Evolutionary conservation across 345 rosid species (phyloP).

Genomic region (Brassica cretica): DNA sequence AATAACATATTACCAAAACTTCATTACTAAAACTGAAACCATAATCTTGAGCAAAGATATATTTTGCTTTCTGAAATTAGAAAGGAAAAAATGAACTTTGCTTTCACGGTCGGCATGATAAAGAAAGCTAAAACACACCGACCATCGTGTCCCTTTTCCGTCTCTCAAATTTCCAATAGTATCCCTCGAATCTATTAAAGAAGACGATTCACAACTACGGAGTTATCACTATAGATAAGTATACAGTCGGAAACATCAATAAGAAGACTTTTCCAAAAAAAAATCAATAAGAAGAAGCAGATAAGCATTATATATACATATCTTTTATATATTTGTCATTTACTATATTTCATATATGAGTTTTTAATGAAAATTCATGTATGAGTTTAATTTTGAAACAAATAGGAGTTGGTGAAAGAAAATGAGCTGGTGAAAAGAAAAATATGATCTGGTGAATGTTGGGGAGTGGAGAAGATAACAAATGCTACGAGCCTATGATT

Average conservation of each 20-base stretch:
- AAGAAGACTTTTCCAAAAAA: background rate
- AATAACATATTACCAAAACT: conserved; percentile 10
- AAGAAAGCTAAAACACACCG: conserved; percentile 27
- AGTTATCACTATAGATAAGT: background rate
- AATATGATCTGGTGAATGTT: background rate
- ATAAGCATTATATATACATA: background rate
- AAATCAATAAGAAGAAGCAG: background rate
- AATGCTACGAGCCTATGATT: background rate
- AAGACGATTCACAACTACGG: conserved; percentile 1
- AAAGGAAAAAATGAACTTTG: conserved; percentile 27
- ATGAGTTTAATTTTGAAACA: background rate
- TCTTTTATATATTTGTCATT: background rate
- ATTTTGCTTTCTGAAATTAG: conserved; percentile 25
- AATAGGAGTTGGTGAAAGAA: background rate
- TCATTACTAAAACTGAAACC: background rate
- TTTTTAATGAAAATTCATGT: background rate
- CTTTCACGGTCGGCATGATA: conserved; percentile 21
- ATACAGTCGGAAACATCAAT: background rate
- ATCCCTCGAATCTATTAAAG: background rate
- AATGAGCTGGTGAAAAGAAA: no score
- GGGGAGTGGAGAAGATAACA: background rate
- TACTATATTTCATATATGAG: background rate
- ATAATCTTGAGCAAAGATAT: conserved; percentile 4
- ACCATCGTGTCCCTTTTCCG: conserved; percentile 26
- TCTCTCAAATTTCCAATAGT: background rate